Evolutionary conservation across 768 basidiomycete genomes (phyloP), one percentile per base, ranked within the genome.

Genomic region (Lentinula sp.): DNA sequence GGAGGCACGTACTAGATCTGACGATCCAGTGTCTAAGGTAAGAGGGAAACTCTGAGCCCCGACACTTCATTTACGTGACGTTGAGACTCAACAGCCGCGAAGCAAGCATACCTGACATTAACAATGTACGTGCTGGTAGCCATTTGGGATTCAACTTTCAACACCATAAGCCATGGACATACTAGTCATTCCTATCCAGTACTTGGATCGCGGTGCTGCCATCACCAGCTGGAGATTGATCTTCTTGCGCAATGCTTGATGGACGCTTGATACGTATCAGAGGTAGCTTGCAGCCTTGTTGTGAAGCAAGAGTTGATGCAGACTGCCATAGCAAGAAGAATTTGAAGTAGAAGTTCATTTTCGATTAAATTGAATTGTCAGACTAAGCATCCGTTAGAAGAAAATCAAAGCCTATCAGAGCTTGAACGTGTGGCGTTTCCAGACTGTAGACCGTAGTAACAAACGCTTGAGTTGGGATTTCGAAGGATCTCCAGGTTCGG

Each of bases 11-110:
- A 82, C 83, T 64, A 85, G 65, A 67, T 84, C 84, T 1, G 84
- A 78, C 3, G 83, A 85, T 52, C 84, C 84, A 7, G 84, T 84
- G 66, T 84, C 83, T 32, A 84, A 70, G 4, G 81, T 75, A 21
- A 78, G 71, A 66, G 73, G 71, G 60, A 84, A 76, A 43, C 70
- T 62, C 66, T 80, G 78, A 3, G 71, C 73, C 50, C 78, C 79
- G 49, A 81, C 69, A 37, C 78, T 82, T 49, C 2, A 50, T 35
- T 16, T 43, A 35, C 40, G 7, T 55, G 31, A 40, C 35, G 32
- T 6, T 56, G n/a, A 28, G 40, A 4, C 21, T 15, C 40, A 21
- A 56, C 54, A 23, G 16, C 40, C 11, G 37, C 37, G 11, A 23
- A 43, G 42, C 56, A 32, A 7, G n/a, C 56, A 57, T 42, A 57